Conservation (phyloP, 2,329 filamentous ascomycete species). For the Pyrenophora graminea region DNA sequence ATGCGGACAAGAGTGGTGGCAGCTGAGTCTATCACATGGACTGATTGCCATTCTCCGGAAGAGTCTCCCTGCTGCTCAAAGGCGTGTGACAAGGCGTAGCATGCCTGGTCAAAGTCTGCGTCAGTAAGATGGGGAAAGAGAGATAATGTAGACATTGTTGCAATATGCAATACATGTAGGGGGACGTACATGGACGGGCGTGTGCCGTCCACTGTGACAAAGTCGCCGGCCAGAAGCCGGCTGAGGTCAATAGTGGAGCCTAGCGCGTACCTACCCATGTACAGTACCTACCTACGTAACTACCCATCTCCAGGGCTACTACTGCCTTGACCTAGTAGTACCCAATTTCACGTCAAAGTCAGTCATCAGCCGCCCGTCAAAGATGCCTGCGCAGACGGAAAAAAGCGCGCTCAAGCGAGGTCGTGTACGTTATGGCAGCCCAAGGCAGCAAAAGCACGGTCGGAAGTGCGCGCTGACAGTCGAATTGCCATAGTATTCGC, state of each 20-base stretch:
- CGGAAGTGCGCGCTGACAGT: slow-evolving; percentile 19
- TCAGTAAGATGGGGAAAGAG: slow-evolving; percentile 36
- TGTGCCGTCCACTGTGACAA: no score
- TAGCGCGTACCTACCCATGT: neutral
- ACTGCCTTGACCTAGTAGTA: no score
- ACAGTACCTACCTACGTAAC: neutral
- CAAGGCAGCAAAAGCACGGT: neutral
- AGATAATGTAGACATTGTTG: slow-evolving; percentile 11
- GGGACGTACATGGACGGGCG: no score
- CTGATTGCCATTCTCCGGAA: slow-evolving; percentile 33
- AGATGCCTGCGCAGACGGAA: slow-evolving; percentile 65
- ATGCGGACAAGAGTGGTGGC: slow-evolving; percentile 28
- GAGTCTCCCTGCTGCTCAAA: slow-evolving; percentile 18
- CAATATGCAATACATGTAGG: no score
- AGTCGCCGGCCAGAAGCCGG: neutral
- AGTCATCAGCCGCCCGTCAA: slow-evolving; percentile 3
- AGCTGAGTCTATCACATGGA: slow-evolving; percentile 8
- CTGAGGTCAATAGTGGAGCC: neutral
- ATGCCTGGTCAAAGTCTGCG: slow-evolving; percentile 37
- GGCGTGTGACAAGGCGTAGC: slow-evolving; percentile 18
- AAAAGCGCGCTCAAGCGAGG: slow-evolving; percentile 85
- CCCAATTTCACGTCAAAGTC: no score
- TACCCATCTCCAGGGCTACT: no score
- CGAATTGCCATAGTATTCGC: slow-evolving; percentile 61
- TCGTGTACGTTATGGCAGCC: slow-evolving; percentile 60